Base-by-base conservation (phyloP, 1,139 yeast species). In the Saccharomyces hybrid region DNA sequence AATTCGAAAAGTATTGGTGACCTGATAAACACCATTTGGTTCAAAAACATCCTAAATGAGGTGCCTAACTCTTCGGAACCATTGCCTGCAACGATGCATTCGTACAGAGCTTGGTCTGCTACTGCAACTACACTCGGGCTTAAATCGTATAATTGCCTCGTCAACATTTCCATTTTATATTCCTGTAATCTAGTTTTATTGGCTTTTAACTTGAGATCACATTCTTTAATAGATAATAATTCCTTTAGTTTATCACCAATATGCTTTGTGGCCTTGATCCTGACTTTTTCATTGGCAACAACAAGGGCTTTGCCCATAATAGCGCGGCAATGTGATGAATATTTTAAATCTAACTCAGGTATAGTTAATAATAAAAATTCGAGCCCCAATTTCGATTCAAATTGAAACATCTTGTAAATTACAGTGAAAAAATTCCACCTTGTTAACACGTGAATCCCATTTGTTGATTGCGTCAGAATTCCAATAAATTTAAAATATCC, bases 361-460 rank as follows among this genome's bases (percentile, higher is more conserved):
- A 91, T 75, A 31, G 87, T 76, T 2, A 79, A 68, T 38, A 79
- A 71, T 21, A 87, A 72, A 53, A 90, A 74, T 60, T 81, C 86
- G 54, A 82, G 54, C 2, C 67, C 87, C 47, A 89, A 71, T 52
- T 76, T 77, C 16, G 75, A 71, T 19, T 80, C 74, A 29, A 78
- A 78, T 55, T 80, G 82, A 38, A 88, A 78, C 56, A 91, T 80
- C 63, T 88, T 89, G 62, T 86, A 84, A 55, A 90, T 75, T 70
- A 88, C 82, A 57, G 86, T 89, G 70, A 88, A 88, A 61, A 91
- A 79, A 62, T 90, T 86, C 95, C 96, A 88, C 60, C 87, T 83
- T 53, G 83, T 85, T 59, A 93, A 69, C 64, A 91, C 74, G 46
- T 76, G 77, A 21, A 88, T 71, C 0, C 99, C 98, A 49, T 78